Percentiles rank a stretch among this genome's conserved stretches.
phyloP scores from a whole-genome alignment of 2,329 filamentous ascomycete species.

The Lizonia empirigonia region DNA sequence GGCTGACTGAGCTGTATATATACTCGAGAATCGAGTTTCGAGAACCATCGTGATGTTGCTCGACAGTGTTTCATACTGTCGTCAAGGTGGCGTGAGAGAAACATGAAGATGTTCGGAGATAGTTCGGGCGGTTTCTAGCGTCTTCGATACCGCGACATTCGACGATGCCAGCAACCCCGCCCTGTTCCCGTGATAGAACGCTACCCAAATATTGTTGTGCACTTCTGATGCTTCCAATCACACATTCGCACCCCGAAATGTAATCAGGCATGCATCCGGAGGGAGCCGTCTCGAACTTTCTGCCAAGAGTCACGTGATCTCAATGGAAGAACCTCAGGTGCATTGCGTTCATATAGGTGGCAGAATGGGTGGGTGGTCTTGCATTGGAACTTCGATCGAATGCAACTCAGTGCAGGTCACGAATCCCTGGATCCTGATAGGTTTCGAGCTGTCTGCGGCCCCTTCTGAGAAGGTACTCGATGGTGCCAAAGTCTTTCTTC shows the following conservation, averaged over 20 bases:
- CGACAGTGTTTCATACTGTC: conserved; percentile 9
- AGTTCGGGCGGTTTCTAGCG: conserved; percentile 33
- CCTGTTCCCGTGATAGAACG: neutral
- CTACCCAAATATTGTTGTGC: neutral
- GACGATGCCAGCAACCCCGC: conserved; percentile 4
- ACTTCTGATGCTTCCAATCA: conserved; percentile 4
- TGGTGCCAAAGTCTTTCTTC: conserved; percentile 83
- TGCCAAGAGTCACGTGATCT: conserved; percentile 22
- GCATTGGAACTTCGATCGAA: neutral
- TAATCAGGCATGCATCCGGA: neutral
- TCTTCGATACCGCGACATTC: conserved; percentile 21
- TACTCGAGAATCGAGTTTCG: conserved; percentile 32
- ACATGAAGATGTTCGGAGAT: conserved; percentile 30
- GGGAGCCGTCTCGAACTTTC: conserved; percentile 3
- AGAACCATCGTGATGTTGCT: conserved; percentile 32
- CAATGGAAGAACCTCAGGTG: neutral
- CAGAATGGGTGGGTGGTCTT: conserved; percentile 1
- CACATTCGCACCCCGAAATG: neutral
- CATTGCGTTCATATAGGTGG: neutral
- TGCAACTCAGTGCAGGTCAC: conserved; percentile 56
- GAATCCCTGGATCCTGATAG: conserved; percentile 80
- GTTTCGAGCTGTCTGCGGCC: conserved; percentile 80
- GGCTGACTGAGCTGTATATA: conserved; percentile 30
- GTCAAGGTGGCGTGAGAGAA: conserved; percentile 18
- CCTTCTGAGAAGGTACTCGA: conserved; percentile 84